Base-by-base conservation (phyloP, 441 rosid species). In the Croton setiger region DNA sequence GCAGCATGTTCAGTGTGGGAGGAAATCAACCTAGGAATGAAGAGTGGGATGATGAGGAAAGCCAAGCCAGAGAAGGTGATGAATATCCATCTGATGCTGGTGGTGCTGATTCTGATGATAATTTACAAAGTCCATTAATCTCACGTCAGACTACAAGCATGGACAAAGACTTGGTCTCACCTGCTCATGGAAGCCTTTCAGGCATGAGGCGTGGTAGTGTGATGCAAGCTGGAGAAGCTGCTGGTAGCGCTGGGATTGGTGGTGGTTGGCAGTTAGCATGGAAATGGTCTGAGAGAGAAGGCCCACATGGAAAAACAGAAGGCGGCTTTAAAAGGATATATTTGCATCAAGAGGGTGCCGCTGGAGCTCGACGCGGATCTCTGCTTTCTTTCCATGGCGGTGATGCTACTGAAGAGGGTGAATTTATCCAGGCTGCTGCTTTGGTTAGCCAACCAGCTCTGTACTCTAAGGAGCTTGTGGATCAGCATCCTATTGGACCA, bases 181-280 rank as follows among this genome's bases (percentile, higher is more conserved):
- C 68, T 55, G 67, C 74, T 68, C 93, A 87, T 36, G 92, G 89
- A 35, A 82, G 83, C 66, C 74, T 82, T 76, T 47, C 79, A 45
- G 76, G 85, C 69, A 74, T 83, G 71, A 78, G 94, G 76, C 88
- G 92, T 36, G 84, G 92, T 75, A 84, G 81, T 69, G 72, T 79
- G 41, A 87, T 86, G 63, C 90, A 84, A 61, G 96, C 75, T 2
- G 95, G 88, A 23, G 93, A 86, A 18, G 75, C 85, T 5, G 78
- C 74, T 6, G 79, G 90, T 45, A 76, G 87, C 54, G 75, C 85
- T 79, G 98, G 87, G 58, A 92, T 92, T 66, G 99, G 99, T 60
- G 98, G 98, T 36, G 98, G 97, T 37, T 95, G 99, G 99, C 99
- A 95, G 79, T 76, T 95, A 69, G 98, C 99, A 17, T 95, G 96